Conservation (phyloP, 306 rosid genomes). For the Astragalus membranaceus region DNA sequence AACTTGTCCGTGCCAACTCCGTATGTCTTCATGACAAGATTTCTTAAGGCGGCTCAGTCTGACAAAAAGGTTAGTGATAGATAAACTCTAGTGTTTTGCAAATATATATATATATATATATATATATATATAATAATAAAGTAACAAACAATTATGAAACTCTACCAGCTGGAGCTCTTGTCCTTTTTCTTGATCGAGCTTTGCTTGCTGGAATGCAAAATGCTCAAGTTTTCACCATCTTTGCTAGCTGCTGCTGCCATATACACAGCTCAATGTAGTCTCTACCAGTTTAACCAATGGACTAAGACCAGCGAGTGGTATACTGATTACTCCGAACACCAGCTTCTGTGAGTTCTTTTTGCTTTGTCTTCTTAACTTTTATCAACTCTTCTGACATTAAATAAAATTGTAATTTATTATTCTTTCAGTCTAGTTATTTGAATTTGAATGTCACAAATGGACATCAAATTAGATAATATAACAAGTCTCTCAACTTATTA, state of each 20-base stretch:
- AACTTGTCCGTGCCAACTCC: constrained; percentile 39
- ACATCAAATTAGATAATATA: too few relatives aligned
- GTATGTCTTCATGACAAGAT: constrained; percentile 38
- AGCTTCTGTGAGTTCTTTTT: constrained; percentile 57
- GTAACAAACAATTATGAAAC: constrained; percentile 3
- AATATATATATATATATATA: neutral
- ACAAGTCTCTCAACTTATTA: too few relatives aligned
- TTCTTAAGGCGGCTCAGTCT: constrained; percentile 33
- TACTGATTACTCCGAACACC: constrained; percentile 55
- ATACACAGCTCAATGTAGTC: constrained; percentile 61
- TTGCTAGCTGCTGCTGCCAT: constrained; percentile 80
- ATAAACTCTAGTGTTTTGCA: neutral
- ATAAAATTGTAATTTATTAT: too few relatives aligned
- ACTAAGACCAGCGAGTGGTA: constrained; percentile 70
- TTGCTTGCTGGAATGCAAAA: constrained; percentile 69
- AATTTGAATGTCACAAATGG: too few relatives aligned
- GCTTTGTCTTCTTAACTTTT: too few relatives aligned
- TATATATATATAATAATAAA: neutral
- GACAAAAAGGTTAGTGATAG: constrained; percentile 30
- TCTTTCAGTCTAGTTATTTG: too few relatives aligned
- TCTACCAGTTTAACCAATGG: constrained; percentile 61
- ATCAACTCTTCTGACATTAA: too few relatives aligned
- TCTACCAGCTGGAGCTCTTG: constrained; percentile 60
- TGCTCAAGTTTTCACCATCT: constrained; percentile 70
- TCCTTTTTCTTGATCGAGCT: constrained; percentile 80